A percentile compares a stretch with the other conserved stretches of the same genome.
Conservation (phyloP, 2,329 filamentous ascomycete species). For the Pseudogymnoascus sp. region DNA sequence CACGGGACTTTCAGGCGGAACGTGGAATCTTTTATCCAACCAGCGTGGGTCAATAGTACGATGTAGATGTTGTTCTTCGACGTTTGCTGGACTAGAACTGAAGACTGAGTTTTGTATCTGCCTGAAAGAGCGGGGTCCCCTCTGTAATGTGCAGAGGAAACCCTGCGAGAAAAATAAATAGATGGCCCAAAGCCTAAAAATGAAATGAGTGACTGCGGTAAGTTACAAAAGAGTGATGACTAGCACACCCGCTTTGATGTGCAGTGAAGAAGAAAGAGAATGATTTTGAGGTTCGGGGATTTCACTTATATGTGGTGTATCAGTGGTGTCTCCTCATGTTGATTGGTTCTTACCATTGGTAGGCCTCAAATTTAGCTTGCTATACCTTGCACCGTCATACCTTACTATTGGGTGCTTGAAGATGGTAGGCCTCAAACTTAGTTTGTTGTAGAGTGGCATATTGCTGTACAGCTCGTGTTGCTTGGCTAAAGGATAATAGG, state of each 20-base stretch:
- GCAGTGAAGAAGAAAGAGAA: not conserved
- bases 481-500: not conserved
- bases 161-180: not conserved
- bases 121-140: not conserved
- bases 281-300: not conserved
- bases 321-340: not conserved
- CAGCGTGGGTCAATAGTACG: not conserved
- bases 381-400: not conserved
- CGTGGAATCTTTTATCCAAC: not conserved
- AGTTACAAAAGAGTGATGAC: not conserved
- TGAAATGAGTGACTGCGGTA: not conserved
- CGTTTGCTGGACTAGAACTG: not conserved
- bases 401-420: not conserved
- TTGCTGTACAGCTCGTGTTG: not conserved
- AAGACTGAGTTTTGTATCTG: not conserved
- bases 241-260: not conserved
- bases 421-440: not conserved
- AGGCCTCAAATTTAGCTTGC: constrained; percentile 1
- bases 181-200: not conserved
- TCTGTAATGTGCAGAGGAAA: not conserved
- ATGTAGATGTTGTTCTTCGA: not conserved
- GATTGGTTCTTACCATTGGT: not conserved
- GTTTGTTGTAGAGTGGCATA: not conserved
- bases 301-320: not conserved
- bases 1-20: not conserved